These are phyloP conservation scores for Remersonia thermophila DNA, from an alignment of 2,329 filamentous ascomycete species.

Conservation along the genomic window DNA sequence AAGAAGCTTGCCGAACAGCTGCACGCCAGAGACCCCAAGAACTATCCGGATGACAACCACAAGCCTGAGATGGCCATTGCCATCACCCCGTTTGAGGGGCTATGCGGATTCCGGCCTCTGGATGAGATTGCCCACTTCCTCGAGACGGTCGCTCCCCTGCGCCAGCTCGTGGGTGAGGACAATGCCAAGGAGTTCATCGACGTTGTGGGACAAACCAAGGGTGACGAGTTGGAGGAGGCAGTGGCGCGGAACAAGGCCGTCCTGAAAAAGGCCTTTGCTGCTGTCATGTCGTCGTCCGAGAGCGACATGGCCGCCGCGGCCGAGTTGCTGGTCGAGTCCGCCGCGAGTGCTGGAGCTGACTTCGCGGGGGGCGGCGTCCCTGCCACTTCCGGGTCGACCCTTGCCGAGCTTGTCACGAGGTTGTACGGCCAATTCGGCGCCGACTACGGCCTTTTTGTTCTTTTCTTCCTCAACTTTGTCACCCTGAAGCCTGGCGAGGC, in stretches of 20 bases:
- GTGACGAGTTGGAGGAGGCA: slow-evolving; percentile 24
- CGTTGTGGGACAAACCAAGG: slow-evolving; percentile 34
- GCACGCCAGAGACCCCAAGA: slow-evolving; percentile 74
- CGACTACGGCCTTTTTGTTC: slow-evolving; percentile 86
- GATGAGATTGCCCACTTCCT: slow-evolving; percentile 80
- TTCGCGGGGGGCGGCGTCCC: slow-evolving; percentile 64
- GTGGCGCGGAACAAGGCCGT: slow-evolving; percentile 59
- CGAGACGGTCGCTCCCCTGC: slow-evolving; percentile 41
- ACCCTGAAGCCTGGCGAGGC: slow-evolving; percentile 80
- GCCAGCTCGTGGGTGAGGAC: slow-evolving; percentile 53
- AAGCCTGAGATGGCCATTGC: slow-evolving; percentile 99
- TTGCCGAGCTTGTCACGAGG: slow-evolving; percentile 65
- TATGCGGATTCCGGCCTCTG: slow-evolving; percentile 88
- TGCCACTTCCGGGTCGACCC: slow-evolving; percentile 54
- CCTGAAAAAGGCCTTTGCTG: slow-evolving; percentile 61
- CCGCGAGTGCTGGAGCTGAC: slow-evolving; percentile 51
- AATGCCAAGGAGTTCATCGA: slow-evolving; percentile 46
- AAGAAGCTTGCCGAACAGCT: slow-evolving; percentile 86
- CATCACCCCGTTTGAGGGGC: slow-evolving; percentile 86
- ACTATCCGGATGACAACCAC: slow-evolving; percentile 99
- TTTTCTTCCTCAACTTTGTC: slow-evolving; percentile 96
- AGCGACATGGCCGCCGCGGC: slow-evolving; percentile 52
- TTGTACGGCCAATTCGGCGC: slow-evolving; percentile 74
- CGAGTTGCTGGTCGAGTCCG: slow-evolving; percentile 57
- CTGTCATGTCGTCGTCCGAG: slow-evolving; percentile 66